A percentile compares a stretch with the other conserved stretches of the same genome.
Conservation (phyloP, 2,329 filamentous ascomycete genomes). For the Basipetospora chlamydospora region DNA sequence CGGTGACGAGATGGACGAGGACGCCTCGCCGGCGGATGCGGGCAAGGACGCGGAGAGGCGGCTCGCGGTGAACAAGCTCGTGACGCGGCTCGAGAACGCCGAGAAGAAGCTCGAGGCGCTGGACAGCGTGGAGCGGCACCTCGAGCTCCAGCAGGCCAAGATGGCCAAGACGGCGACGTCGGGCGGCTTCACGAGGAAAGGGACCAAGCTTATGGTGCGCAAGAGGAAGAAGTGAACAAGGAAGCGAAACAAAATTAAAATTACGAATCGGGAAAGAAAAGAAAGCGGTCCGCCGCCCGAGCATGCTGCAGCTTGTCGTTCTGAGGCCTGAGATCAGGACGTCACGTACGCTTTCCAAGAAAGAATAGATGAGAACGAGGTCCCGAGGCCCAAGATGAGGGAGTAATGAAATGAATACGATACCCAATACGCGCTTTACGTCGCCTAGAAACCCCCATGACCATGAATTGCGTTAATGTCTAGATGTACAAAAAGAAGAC, state of each 20-base stretch:
- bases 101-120: slow-evolving; percentile 40
- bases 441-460: background rate
- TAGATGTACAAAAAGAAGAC: background rate
- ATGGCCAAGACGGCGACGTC: slow-evolving; percentile 52
- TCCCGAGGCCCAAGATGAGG: background rate
- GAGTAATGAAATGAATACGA: slow-evolving; percentile 1
- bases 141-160: slow-evolving; percentile 44
- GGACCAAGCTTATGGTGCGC: slow-evolving; percentile 48
- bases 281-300: too few species aligned
- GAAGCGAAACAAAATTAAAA: slow-evolving; percentile 3
- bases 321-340: too few species aligned
- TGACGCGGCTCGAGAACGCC: slow-evolving; percentile 31
- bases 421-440: background rate
- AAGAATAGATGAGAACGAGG: background rate
- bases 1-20: slow-evolving; percentile 13
- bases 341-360: background rate
- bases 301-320: too few species aligned
- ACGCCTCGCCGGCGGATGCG: slow-evolving; percentile 9
- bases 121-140: slow-evolving; percentile 37
- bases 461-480: background rate
- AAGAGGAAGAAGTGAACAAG: slow-evolving; percentile 46
- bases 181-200: slow-evolving; percentile 42
- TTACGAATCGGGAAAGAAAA: background rate
- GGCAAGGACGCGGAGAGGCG: slow-evolving; percentile 12
- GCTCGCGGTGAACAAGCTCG: slow-evolving; percentile 24